A percentile compares a stretch with the other conserved stretches of the same genome.
phyloP scores from a whole-genome alignment of 805 yeast species.

The Sugiyamaella valdiviana region DNA sequence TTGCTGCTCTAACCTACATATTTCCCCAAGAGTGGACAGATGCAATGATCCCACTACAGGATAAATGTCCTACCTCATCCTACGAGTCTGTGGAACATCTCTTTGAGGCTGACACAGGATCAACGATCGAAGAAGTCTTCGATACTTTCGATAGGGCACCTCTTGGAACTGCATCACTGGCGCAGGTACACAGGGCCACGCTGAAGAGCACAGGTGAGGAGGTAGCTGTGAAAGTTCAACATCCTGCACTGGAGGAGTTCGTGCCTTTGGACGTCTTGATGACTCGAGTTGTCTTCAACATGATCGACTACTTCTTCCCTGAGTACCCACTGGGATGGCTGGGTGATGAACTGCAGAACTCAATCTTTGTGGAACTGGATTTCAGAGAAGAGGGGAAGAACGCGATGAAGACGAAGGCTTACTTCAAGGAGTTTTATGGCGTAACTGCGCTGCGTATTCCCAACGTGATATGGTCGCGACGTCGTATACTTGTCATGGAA shows the following conservation, averaged over 20 bases:
- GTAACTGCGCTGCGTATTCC: constrained; percentile 81
- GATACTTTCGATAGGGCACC: constrained; percentile 63
- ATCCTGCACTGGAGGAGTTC: constrained; percentile 77
- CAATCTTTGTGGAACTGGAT: constrained; percentile 87
- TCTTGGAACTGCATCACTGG: constrained; percentile 91
- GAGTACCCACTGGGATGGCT: constrained; percentile 92
- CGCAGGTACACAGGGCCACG: constrained; percentile 85
- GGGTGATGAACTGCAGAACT: constrained; percentile 83
- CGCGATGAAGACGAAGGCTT: constrained; percentile 60
- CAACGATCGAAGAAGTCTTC: constrained; percentile 49
- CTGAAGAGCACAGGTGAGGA: constrained; percentile 51
- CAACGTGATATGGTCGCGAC: constrained; percentile 53
- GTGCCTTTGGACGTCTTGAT: constrained; percentile 84
- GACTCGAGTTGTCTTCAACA: constrained; percentile 66
- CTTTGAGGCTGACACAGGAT: constrained; percentile 64
- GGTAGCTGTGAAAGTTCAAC: constrained; percentile 94
- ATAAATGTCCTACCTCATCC: constrained; percentile 78
- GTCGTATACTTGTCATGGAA: constrained; percentile 82
- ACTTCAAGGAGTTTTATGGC: constrained; percentile 51
- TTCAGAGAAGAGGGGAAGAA: constrained; percentile 82
- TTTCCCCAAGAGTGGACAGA: constrained; percentile 93
- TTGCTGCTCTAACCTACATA: constrained; percentile 85
- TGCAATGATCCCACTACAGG: constrained; percentile 89
- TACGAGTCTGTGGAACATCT: constrained; percentile 59
- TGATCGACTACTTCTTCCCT: constrained; percentile 77